Evolutionary conservation across 202 grass and related monocot species (phyloP).

Genomic region (Bolboschoenoplectus hybrid): DNA sequence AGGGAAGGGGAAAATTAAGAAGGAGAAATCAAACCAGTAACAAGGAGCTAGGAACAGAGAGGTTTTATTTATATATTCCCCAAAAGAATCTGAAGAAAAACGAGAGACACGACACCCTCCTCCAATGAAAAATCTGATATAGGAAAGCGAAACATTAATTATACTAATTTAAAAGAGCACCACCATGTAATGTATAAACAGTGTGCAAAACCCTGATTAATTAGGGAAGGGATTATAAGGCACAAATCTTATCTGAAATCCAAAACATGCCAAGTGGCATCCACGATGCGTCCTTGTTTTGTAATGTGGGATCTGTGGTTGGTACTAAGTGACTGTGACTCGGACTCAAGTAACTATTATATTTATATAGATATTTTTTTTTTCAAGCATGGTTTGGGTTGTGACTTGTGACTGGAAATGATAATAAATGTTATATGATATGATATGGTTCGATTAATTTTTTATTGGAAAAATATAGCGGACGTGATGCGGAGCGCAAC

Average conservation of each 20-base stretch:
- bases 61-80: not conserved
- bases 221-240: constrained; percentile 18
- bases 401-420: not conserved
- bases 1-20: not conserved
- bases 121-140: constrained; percentile 7
- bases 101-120: not conserved
- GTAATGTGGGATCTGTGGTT: constrained; percentile 30
- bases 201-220: not conserved
- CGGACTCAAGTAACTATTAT: not conserved
- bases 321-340: constrained; percentile 17
- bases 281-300: constrained; percentile 38
- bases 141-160: not conserved
- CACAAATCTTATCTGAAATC: constrained; percentile 37
- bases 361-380: not conserved
- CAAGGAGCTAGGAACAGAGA: not conserved
- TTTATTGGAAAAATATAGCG: not conserved
- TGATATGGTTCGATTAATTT: not conserved
- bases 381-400: not conserved
- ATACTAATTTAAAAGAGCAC: not conserved
- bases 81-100: constrained; percentile 18
- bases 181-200: constrained; percentile 23
- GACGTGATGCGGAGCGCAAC: not conserved
- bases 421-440: not conserved
- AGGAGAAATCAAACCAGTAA: not conserved
- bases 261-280: constrained; percentile 30